These are phyloP conservation scores for Pichia californica DNA, from an alignment of 805 yeast genomes.

Conservation along the genomic window DNA sequence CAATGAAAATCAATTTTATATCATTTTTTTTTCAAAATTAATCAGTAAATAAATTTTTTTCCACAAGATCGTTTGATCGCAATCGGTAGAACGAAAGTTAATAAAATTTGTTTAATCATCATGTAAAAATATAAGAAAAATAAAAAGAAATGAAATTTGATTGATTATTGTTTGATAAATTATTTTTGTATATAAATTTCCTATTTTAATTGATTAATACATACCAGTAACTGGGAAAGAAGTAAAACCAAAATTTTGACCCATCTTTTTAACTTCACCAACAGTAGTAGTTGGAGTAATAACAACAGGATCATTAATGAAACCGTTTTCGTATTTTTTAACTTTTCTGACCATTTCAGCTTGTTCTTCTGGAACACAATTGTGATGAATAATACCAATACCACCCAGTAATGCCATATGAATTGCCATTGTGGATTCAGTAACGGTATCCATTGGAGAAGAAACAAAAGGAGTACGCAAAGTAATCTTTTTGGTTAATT, in stretches of 20 bases:
- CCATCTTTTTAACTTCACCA: slow-evolving; percentile 69
- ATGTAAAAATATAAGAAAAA: slow-evolving; percentile 22
- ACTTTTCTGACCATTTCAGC: slow-evolving; percentile 98
- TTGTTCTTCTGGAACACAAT: slow-evolving; percentile 94
- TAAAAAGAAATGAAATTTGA: slow-evolving; percentile 8
- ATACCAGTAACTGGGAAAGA: slow-evolving; percentile 99
- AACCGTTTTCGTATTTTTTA: slow-evolving; percentile 95
- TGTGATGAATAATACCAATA: slow-evolving; percentile 97
- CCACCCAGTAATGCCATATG: slow-evolving; percentile 98
- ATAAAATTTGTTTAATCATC: slow-evolving; percentile 50
- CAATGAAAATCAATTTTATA: background rate
- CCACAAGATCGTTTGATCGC: slow-evolving; percentile 97
- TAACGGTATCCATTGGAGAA: slow-evolving; percentile 99
- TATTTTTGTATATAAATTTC: no score
- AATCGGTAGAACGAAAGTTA: slow-evolving; percentile 99
- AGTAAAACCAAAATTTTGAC: slow-evolving; percentile 76
- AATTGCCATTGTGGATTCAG: slow-evolving; percentile 96
- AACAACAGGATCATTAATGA: slow-evolving; percentile 90
- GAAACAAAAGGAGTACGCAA: slow-evolving; percentile 93
- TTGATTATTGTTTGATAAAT: background rate
- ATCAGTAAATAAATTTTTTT: slow-evolving; percentile 42
- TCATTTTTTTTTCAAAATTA: background rate
- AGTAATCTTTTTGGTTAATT: slow-evolving; percentile 84
- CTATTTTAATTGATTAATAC: slow-evolving; percentile 33
- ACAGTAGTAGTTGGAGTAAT: slow-evolving; percentile 72